Evolutionary conservation across 2,329 filamentous ascomycete species (phyloP), one percentile per base, ranked within the genome.

Genomic region (Sclerotinia nivalis): DNA sequence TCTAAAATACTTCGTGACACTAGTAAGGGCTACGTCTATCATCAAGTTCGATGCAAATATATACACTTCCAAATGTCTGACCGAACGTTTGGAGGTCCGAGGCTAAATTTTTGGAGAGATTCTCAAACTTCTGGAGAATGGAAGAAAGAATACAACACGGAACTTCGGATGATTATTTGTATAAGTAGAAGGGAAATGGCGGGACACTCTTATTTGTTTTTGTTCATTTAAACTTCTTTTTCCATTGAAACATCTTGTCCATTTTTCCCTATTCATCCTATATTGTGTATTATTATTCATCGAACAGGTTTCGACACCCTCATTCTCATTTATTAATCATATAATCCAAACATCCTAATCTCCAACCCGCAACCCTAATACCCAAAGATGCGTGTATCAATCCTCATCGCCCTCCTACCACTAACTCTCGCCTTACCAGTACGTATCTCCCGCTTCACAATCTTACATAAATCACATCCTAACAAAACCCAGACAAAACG

Each of bases 331-430:
- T 10, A 4, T 43, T 6, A 28, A 22, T 31, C 25, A n/a, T 10
- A 15, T n/a, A 60, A 34, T 25, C n/a, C 13, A 50, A 13, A n/a
- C 3, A 31, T 13, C 15, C 18, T 10, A 45, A 15, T 22, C 18
- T 9, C 5, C 12, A 49, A 25, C 28, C 22, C 22, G 58, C 25
- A 25, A 43, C 13, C 40, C 40, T 43, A 15, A 43, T 43, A 43
- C 40, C 40, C 40, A 15, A 43, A 43, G 18, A 68, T 68, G 66
- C 66, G 43, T 49, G 25, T 60, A n/a, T 60, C 66, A n/a, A 4
- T 68, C 52, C n/a, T 50, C 3, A 20, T 68, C 43, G 43, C 43
- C 20, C 22, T 68, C 15, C 45, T 60, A 0, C 66, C 66, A 25
- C 18, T 68, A 4, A n/a, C 54, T 37, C 43, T 68, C 12, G 54